Base-by-base conservation (phyloP, 345 rosid species). In the Pistacia vera region DNA sequence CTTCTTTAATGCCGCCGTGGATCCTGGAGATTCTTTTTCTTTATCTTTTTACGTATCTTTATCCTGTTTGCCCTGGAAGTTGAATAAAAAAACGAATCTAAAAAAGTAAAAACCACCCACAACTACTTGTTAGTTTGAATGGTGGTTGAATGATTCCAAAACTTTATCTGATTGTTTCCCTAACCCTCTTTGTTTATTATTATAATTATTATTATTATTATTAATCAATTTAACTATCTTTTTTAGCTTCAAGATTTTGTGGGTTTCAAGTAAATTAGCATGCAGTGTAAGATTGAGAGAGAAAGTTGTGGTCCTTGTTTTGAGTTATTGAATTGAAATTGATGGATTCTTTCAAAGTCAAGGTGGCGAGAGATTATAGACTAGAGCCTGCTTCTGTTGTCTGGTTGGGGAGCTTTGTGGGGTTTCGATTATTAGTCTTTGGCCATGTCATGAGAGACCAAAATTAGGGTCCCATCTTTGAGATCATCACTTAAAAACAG, bases 111-210 rank as follows among this genome's bases (percentile, higher is more conserved):
- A 77, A 56, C 17, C 6, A 4, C 17, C 54, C 72, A 14, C 57
- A 30, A 28, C 80, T 49, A 7, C 61, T 61, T 66, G 30, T 16
- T 35, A 70, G 75, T 68, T 78, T 78, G 74, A 75, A 67, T 49
- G 74, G 75, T 62, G 11, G 75, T 63, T 75, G 62, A 30, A 48
- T 71, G 74, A 71, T 66, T 75, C 74, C 72, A 63, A 67, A 61
- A 6, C 62, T 49, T 51, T 49, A 56, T 51, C 60, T 18, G 46
- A 5, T 41, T 5, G 0, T 38, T 10, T 41, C 46, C 46, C 46
- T 41, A 41, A 41, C 20, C 68, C 6, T 36, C n/a, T 9, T 54
- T 5, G 12, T 57, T 58, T 28, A 10, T 49, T 16, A 22, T 22
- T 22, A 22, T n/a, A n/a, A n/a, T 22, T 22, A 22, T 22, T 22